Percentiles rank a stretch among this genome's conserved stretches.
Evolutionary conservation across 177 flowering plant genomes (phyloP).

Genomic region (Vitis hybrid): DNA sequence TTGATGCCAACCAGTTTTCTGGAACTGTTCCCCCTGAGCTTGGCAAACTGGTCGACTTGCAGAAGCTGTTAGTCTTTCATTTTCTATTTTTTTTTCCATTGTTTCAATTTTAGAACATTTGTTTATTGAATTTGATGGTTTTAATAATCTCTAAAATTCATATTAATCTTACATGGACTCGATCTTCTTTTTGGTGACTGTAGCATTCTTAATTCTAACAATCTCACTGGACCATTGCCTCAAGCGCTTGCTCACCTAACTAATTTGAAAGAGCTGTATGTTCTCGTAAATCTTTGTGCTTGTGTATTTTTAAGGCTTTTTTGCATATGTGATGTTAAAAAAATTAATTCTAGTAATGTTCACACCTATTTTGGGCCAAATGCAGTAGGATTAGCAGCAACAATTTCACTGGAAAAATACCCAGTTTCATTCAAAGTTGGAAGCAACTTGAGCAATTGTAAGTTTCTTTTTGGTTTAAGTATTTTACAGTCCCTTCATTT

Average conservation of each 20-base stretch:
- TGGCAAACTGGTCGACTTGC: conserved; percentile 40
- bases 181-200: background rate
- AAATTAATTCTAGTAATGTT: no score
- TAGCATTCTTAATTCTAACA: conserved; percentile 21
- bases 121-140: no score
- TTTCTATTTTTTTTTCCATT: background rate
- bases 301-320: no score
- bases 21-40: conserved; percentile 49
- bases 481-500: background rate
- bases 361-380: background rate
- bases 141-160: no score
- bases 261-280: conserved; percentile 32
- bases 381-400: conserved; percentile 37
- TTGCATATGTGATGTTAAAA: no score
- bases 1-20: conserved; percentile 47
- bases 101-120: background rate
- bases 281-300: no score
- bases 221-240: conserved; percentile 33
- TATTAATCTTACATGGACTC: background rate
- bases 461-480: conserved; percentile 1
- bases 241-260: conserved; percentile 21
- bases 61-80: conserved; percentile 30
- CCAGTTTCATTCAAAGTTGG: conserved; percentile 30
- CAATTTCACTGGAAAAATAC: conserved; percentile 34
- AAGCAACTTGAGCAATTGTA: conserved; percentile 30